Evolutionary conservation across 1,284 basidiomycete species (phyloP).

Genomic region (Ceratobasidium sp.): DNA sequence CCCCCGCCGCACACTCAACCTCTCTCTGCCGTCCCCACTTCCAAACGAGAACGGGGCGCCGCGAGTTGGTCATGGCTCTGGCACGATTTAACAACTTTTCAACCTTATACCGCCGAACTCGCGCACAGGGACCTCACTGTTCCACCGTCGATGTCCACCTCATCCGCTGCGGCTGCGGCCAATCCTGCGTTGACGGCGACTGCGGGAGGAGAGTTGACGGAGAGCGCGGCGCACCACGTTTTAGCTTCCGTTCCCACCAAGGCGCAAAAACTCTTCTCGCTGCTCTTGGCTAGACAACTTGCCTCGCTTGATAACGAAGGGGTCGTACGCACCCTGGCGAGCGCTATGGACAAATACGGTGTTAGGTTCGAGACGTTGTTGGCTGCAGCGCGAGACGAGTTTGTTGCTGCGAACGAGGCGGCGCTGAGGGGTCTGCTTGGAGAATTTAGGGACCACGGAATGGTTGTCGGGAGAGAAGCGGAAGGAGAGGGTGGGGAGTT

Average conservation of each 20-base stretch:
- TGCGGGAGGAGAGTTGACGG: conserved; percentile 69
- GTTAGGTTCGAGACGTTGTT: conserved; percentile 76
- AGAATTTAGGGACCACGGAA: conserved; percentile 90
- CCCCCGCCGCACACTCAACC: background rate
- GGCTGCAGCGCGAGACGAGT: conserved; percentile 76
- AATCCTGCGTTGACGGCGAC: conserved; percentile 54
- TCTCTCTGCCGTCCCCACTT: conserved; percentile 52
- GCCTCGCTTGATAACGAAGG: conserved; percentile 63
- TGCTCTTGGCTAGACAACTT: conserved; percentile 77
- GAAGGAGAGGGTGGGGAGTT: conserved; percentile 65
- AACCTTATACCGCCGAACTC: conserved; percentile 84
- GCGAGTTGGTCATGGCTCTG: conserved; percentile 75
- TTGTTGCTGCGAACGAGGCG: conserved; percentile 89
- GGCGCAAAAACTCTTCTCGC: conserved; percentile 81
- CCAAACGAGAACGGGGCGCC: conserved; percentile 66
- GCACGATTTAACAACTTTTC: conserved; percentile 88
- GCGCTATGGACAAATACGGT: conserved; percentile 62
- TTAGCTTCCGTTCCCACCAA: conserved; percentile 88
- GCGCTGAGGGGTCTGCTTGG: conserved; percentile 83
- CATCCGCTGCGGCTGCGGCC: conserved; percentile 62
- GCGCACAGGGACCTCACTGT: conserved; percentile 74
- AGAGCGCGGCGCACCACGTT: conserved; percentile 86
- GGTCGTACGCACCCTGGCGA: conserved; percentile 53
- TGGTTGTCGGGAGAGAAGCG: conserved; percentile 70
- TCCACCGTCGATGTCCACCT: conserved; percentile 59